Evolutionary conservation across 176 grass and related monocot species (phyloP), one percentile per base, ranked within the genome.

Genomic region (Bonia amplexicaulis): DNA sequence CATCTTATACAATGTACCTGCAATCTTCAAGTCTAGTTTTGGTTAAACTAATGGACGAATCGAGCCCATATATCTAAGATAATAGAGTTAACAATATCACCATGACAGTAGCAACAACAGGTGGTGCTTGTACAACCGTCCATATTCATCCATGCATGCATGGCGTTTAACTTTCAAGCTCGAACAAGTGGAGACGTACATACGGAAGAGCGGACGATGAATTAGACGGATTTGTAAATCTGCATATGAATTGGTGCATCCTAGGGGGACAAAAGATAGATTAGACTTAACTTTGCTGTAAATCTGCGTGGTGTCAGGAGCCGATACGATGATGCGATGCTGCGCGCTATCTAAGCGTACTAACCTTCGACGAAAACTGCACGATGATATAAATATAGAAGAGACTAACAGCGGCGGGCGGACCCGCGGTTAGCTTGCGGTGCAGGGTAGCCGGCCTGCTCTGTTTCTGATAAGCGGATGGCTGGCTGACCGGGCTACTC

Each of bases 251-350:
- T 81, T 25, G 85, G 74, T 73, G 84, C 73, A 45, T 39, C 44
- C 19, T 71, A 40, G 3, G 25, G 25, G 25, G 74, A 52, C 7
- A 12, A 29, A 29, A 10, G 67, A 74, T 73, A 65, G 67, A 87
- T 74, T 74, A 90, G 41, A 42, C 41, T 61, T 61, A 79, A 68
- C 67, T 40, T 87, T 79, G n/a, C 10, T 65, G 68, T 9, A 45
- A 68, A 80, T 90, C 74, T 41, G 60, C 61, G 0, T n/a, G 61
- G 68, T 74, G 80, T 87, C 79, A 87, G 74, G 74, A 41, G 51
- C 29, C 9, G 84, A 90, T 83, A 72, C 74, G 65, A 0, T 74
- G 89, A 87, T 87, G 80, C 84, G 33, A 42, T 51, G 48, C 48
- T 27, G 71, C 88, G 59, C 84, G 74, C 84, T 79, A 60, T 9